Conservation (phyloP, 768 basidiomycete species). For the Boletus eberwhitei region DNA sequence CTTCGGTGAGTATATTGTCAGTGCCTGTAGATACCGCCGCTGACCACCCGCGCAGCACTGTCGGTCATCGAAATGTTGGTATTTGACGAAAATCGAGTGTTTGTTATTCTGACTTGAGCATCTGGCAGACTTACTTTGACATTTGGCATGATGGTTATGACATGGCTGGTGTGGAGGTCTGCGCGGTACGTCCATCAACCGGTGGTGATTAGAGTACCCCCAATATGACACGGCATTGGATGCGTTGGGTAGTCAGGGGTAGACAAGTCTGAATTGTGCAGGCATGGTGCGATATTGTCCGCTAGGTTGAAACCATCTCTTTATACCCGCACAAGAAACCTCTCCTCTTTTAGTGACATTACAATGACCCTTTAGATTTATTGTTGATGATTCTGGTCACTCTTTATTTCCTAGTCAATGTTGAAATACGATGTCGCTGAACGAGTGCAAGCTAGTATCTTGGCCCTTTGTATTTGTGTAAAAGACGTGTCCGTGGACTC, state of each 20-base stretch:
- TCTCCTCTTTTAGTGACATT: not conserved
- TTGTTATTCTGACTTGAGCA: conserved; percentile 8
- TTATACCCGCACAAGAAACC: not conserved
- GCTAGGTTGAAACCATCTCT: not conserved
- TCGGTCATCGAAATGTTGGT: conserved; percentile 54
- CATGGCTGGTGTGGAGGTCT: conserved; percentile 55
- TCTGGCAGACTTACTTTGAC: conserved; percentile 43
- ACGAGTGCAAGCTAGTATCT: no score
- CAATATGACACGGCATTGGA: conserved; percentile 14
- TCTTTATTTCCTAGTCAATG: not conserved
- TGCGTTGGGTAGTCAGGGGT: conserved; percentile 2
- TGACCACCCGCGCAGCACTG: conserved; percentile 34
- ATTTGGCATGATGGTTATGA: conserved; percentile 42
- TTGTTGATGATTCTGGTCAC: not conserved
- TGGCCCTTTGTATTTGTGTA: no score
- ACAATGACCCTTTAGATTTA: not conserved
- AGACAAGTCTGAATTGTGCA: conserved; percentile 3
- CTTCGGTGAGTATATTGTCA: conserved; percentile 39
- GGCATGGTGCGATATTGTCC: not conserved
- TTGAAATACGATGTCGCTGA: not conserved
- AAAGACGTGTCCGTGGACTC: no score
- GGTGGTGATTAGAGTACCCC: conserved; percentile 25
- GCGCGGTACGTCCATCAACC: conserved; percentile 37
- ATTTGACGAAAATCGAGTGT: not conserved
- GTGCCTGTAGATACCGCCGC: not conserved